Evolutionary conservation across 495 filamentous ascomycete species (phyloP).

Genomic region (Podospora anserina): DNA sequence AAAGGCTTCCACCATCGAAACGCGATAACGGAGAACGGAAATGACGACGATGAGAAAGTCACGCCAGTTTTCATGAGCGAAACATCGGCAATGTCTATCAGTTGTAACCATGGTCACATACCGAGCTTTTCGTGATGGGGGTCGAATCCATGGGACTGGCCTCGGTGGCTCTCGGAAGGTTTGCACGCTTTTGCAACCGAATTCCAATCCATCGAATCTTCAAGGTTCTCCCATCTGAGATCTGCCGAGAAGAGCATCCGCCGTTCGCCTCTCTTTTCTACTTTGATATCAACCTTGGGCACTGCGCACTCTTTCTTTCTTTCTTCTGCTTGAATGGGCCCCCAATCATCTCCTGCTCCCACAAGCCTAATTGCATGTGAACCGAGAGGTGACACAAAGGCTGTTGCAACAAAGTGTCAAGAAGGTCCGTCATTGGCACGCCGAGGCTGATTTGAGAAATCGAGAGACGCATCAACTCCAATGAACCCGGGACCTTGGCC

Average conservation of each 20-base stretch:
- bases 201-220: too few species aligned
- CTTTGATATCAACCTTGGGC: not conserved
- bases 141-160: not conserved
- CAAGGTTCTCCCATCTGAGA: too few species aligned
- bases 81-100: not conserved
- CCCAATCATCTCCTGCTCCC: too few species aligned
- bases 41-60: conserved; percentile 3
- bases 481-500: conserved; percentile 11
- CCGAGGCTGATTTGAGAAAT: conserved; percentile 8
- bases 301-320: not conserved
- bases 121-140: not conserved
- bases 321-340: too few species aligned
- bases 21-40: conserved; percentile 4
- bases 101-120: not conserved
- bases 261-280: not conserved
- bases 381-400: not conserved
- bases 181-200: not conserved
- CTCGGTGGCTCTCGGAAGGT: not conserved
- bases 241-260: not conserved
- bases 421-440: not conserved
- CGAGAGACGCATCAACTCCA: not conserved
- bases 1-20: not conserved
- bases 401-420: not conserved
- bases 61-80: not conserved
- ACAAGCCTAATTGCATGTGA: not conserved